A percentile compares a stretch with the other conserved stretches of the same genome.
Conservation (phyloP, 352 stramenopile genomes). For the Phytophthora vignae region DNA sequence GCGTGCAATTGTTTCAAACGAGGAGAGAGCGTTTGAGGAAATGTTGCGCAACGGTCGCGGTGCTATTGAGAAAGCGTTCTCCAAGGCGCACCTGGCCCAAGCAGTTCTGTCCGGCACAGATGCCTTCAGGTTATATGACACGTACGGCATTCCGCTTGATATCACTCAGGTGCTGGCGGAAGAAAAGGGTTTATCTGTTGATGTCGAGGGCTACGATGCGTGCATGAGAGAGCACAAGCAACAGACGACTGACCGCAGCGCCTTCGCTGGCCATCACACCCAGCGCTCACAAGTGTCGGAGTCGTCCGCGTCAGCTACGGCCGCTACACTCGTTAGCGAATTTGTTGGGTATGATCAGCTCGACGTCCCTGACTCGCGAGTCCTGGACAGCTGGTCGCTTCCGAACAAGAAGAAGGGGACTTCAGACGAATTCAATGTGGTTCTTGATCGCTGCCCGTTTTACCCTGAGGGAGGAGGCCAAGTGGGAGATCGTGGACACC, state of each 20-base stretch:
- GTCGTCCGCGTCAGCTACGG: conserved; percentile 5
- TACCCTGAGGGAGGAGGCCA: conserved; percentile 83
- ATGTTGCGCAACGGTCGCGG: conserved; percentile 69
- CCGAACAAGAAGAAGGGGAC: conserved; percentile 11
- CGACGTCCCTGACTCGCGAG: conserved; percentile 35
- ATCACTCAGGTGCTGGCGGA: conserved; percentile 76
- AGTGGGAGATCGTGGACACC: conserved; percentile 66
- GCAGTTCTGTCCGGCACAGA: conserved; percentile 53
- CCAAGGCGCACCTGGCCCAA: conserved; percentile 18
- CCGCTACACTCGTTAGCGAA: conserved; percentile 21
- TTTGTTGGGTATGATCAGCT: conserved; percentile 76
- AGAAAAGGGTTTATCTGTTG: conserved; percentile 66
- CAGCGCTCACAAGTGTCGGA: conserved; percentile 18
- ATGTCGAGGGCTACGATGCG: conserved; percentile 57
- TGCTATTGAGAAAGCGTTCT: conserved; percentile 73
- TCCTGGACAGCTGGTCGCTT: conserved; percentile 49
- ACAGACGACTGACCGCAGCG: conserved; percentile 51
- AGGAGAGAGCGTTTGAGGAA: conserved; percentile 75
- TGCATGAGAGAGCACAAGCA: conserved; percentile 63
- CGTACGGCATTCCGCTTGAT: conserved; percentile 80
- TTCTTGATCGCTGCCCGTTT: conserved; percentile 74
- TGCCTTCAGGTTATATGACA: conserved; percentile 81
- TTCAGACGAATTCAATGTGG: conserved; percentile 41
- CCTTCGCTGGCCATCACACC: conserved; percentile 42
- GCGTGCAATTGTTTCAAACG: conserved; percentile 71